Evolutionary conservation across 345 rosid species (phyloP), one percentile per base, ranked within the genome.

Genomic region (Moricandia moricandioides): DNA sequence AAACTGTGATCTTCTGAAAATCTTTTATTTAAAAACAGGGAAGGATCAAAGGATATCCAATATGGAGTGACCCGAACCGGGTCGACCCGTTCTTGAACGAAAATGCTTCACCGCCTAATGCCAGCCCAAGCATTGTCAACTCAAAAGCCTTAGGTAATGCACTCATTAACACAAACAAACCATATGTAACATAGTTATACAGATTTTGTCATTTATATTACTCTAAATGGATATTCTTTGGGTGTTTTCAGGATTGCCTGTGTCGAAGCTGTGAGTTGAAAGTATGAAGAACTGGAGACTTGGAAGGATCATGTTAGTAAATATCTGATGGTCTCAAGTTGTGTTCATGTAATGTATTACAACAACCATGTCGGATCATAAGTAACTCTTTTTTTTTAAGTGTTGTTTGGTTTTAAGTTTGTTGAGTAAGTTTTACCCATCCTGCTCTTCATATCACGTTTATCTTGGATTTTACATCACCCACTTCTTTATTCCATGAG

Each of bases 61-160:
- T 85, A 21, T 94, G 98, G 98, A 77, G 82, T 2, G 84, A 94
- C 78, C 82, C 97, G 0, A 94, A 94, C 79, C 81, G 76, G 16
- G 86, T 91, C 5, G 96, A 84, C 54, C 97, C 96, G 1, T 94
- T 94, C 83, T 82, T 91, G 83, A 84, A 91, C 0, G 93, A 86
- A 81, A 89, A 85, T 13, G 87, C 82, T 68, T 85, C 84, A 70
- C 97, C 97, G 27, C 98, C 97, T 0, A 86, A 90, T 6, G 99
- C 97, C 27, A 75, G 81, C 75, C 97, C 97, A 24, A 95, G 99
- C 86, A 86, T 91, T 16, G 96, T 91, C 81, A 95, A 95, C 67
- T 79, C 99, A 6, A 95, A 90, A 77, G 88, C 91, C 70, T 78
- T 95, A 59, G 90, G 96, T 89, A 31, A 33, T 68, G 6, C 37